A percentile compares a stretch with the other conserved stretches of the same genome.
These are phyloP conservation scores for Ophiostoma angusticollis DNA, from an alignment of 2,329 filamentous ascomycete species.

Conservation along the genomic window DNA sequence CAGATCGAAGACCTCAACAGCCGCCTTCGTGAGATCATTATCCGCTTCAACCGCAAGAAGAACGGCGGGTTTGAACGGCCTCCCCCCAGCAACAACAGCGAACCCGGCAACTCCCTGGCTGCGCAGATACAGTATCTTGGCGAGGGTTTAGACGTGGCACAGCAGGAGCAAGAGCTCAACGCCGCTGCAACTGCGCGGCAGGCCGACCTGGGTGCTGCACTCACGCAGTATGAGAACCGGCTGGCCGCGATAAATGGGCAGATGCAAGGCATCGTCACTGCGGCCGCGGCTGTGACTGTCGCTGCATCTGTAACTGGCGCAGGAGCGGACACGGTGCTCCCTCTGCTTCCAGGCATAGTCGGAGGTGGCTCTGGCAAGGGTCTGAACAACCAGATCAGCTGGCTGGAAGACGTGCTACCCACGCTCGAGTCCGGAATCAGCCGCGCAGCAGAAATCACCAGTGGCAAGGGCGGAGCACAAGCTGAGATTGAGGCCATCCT, in stretches of 20 bases:
- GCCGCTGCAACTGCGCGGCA: slow-evolving; percentile 13
- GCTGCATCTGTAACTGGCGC: too few relatives aligned
- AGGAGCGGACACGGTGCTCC: slow-evolving; percentile 25
- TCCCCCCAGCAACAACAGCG: slow-evolving; percentile 25
- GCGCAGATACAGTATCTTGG: slow-evolving; percentile 60
- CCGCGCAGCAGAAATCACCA: slow-evolving; percentile 24
- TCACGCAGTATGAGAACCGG: slow-evolving; percentile 37
- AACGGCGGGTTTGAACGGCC: slow-evolving; percentile 33
- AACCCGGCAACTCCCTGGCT: slow-evolving; percentile 34
- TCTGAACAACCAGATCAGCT: slow-evolving; percentile 54
- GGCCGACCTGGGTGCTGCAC: slow-evolving; percentile 15
- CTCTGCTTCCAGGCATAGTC: slow-evolving; percentile 44
- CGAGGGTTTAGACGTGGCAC: slow-evolving; percentile 47
- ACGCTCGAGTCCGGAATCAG: slow-evolving; percentile 33
- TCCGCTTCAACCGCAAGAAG: slow-evolving; percentile 46
- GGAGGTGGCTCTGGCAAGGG: slow-evolving; percentile 41
- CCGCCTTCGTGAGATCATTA: slow-evolving; percentile 53
- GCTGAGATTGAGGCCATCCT: slow-evolving; percentile 44
- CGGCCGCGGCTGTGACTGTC: slow-evolving; percentile 29
- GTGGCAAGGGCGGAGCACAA: too few relatives aligned
- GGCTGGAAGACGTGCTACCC: slow-evolving; percentile 51
- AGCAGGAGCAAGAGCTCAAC: slow-evolving; percentile 36
- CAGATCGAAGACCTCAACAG: slow-evolving; percentile 56
- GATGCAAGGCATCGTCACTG: slow-evolving; percentile 43
- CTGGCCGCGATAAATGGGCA: slow-evolving; percentile 51